phyloP scores from a whole-genome alignment of 192 early-diverging fungal species.

The Linnemannia hyalina region DNA sequence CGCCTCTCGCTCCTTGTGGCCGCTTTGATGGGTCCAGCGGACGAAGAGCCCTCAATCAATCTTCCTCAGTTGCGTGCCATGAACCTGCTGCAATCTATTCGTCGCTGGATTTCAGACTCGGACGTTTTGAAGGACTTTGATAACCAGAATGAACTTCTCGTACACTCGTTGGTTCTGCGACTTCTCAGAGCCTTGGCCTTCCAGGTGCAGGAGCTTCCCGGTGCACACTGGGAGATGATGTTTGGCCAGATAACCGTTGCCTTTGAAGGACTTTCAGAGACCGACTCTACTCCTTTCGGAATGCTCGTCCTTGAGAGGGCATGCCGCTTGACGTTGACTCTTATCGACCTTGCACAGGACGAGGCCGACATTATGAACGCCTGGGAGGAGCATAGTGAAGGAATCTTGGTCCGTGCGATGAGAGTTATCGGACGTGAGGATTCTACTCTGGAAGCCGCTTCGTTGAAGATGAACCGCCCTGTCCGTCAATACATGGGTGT shows the following conservation, averaged over 20 bases:
- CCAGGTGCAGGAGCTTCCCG: constrained; percentile 59
- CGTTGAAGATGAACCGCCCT: constrained; percentile 43
- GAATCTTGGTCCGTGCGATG: constrained; percentile 33
- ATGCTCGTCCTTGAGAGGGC: constrained; percentile 34
- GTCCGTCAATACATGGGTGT: constrained; percentile 39
- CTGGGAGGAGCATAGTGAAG: constrained; percentile 50
- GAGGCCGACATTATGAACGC: constrained; percentile 46
- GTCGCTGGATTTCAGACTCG: constrained; percentile 49
- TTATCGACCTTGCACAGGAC: constrained; percentile 44
- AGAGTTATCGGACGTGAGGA: constrained; percentile 36
- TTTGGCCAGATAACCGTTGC: constrained; percentile 18
- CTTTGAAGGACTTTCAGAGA: constrained; percentile 22
- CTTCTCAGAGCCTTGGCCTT: constrained; percentile 50
- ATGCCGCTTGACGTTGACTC: constrained; percentile 13
- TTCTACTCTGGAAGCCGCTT: not conserved
- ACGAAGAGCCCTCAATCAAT: constrained; percentile 15
- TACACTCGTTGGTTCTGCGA: constrained; percentile 41
- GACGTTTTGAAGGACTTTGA: constrained; percentile 23
- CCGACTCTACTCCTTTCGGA: not conserved
- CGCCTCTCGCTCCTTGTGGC: constrained; percentile 35
- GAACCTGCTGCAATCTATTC: constrained; percentile 58
- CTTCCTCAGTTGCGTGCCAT: constrained; percentile 57
- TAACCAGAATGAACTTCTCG: constrained; percentile 17
- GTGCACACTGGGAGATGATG: constrained; percentile 64
- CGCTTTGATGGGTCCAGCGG: not conserved